These are phyloP conservation scores for Piper betle DNA, from an alignment of 164 flowering plant species.

Conservation along the genomic window DNA sequence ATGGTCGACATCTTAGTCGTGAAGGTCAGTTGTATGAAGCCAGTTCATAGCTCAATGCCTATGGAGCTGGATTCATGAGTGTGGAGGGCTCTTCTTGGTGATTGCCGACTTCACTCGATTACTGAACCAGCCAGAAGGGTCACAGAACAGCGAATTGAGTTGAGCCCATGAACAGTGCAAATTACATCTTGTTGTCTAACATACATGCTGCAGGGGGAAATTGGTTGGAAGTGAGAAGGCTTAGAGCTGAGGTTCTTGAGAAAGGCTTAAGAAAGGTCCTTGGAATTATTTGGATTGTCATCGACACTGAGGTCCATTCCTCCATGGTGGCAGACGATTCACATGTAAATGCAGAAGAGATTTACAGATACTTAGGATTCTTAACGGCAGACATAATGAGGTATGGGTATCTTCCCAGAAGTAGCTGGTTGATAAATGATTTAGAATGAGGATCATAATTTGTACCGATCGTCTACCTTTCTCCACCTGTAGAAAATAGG, in stretches of 20 bases:
- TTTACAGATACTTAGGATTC: constrained; percentile 29
- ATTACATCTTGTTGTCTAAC: constrained; percentile 40
- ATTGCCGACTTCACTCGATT: constrained; percentile 26
- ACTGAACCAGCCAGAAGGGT: constrained; percentile 18
- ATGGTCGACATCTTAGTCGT: constrained; percentile 56
- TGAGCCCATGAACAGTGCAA: constrained; percentile 40
- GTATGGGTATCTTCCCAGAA: constrained; percentile 61
- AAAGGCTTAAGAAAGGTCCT: constrained; percentile 36
- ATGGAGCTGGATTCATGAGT: constrained; percentile 39
- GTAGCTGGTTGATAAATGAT: constrained; percentile 51
- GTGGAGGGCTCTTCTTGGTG: constrained; percentile 51
- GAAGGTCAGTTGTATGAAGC: constrained; percentile 43
- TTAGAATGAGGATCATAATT: no score
- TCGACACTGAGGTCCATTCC: constrained; percentile 42
- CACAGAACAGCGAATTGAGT: constrained; percentile 30
- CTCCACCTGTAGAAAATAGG: no score
- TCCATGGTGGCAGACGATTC: constrained; percentile 64
- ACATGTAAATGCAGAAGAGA: constrained; percentile 40
- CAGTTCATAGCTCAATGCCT: constrained; percentile 27
- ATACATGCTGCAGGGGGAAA: constrained; percentile 39
- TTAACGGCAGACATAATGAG: constrained; percentile 38
- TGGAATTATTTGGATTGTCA: constrained; percentile 51
- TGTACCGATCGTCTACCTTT: no score
- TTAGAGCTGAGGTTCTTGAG: constrained; percentile 23
- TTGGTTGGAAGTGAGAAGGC: constrained; percentile 34